phyloP scores from a whole-genome alignment of 108 stramenopile species.

The Cyclotella distinguenda region DNA sequence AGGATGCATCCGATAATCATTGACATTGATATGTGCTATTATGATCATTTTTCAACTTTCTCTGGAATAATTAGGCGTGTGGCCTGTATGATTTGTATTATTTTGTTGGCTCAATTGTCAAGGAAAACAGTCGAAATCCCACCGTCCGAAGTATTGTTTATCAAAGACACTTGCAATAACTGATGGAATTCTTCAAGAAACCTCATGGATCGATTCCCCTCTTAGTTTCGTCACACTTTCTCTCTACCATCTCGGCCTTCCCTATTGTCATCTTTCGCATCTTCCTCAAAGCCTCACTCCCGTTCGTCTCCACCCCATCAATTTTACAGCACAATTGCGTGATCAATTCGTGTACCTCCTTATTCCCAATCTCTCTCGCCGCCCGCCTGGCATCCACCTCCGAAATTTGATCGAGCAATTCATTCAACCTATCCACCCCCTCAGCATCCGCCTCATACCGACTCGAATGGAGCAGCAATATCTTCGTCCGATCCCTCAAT shows the following conservation, averaged over 20 bases:
- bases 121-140: no score
- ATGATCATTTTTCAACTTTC: no score
- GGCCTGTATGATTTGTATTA: no score
- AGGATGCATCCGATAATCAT: no score
- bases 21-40: no score
- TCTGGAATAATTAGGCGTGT: no score
- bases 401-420: constrained; percentile 42
- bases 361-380: constrained; percentile 20
- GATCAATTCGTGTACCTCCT: constrained; percentile 47
- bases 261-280: constrained; percentile 51
- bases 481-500: constrained; percentile 50
- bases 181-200: neutral
- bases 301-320: constrained; percentile 57
- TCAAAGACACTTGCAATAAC: no score
- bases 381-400: constrained; percentile 38
- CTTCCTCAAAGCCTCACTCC: constrained; percentile 51
- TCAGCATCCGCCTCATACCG: constrained; percentile 49
- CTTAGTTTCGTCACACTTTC: constrained; percentile 32
- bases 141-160: no score
- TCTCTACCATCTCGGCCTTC: constrained; percentile 54
- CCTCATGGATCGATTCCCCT: constrained; percentile 34
- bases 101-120: no score
- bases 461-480: constrained; percentile 54
- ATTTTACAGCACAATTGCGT: constrained; percentile 63
- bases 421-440: constrained; percentile 37